These are phyloP conservation scores for Paspalum vaginatum DNA, from an alignment of 176 grass and related monocot species.

Conservation along the genomic window DNA sequence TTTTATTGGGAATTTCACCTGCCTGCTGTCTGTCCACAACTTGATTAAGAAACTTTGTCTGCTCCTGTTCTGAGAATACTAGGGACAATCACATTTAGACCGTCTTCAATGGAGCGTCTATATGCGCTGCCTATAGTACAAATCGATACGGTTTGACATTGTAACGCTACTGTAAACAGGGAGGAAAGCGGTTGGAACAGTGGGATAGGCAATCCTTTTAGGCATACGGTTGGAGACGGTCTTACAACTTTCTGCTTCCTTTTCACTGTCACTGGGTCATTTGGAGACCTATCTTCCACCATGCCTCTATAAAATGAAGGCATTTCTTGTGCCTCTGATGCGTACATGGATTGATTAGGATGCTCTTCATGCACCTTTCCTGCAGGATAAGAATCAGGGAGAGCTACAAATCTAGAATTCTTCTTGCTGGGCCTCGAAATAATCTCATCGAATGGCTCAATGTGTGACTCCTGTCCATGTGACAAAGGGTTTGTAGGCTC, in stretches of 20 bases:
- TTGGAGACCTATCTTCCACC: background rate
- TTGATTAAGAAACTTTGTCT: constrained; percentile 23
- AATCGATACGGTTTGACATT: too few relatives aligned
- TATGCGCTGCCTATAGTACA: too few relatives aligned
- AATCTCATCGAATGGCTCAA: constrained; percentile 9
- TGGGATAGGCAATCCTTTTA: too few relatives aligned
- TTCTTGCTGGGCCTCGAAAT: constrained; percentile 29
- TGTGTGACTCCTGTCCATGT: constrained; percentile 30
- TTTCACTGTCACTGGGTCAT: constrained; percentile 8
- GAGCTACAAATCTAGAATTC: constrained; percentile 29
- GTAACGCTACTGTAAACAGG: too few relatives aligned
- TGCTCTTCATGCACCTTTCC: constrained; percentile 21
- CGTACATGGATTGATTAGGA: constrained; percentile 13
- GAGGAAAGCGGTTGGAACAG: too few relatives aligned
- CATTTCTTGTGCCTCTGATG: constrained; percentile 35
- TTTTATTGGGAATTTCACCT: constrained; percentile 36
- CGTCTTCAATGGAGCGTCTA: too few relatives aligned
- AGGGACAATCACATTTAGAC: constrained; percentile 26
- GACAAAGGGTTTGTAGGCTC: constrained; percentile 24
- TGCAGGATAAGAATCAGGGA: constrained; percentile 30
- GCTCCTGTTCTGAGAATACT: constrained; percentile 24
- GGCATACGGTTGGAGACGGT: too few relatives aligned
- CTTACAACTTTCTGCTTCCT: constrained; percentile 33
- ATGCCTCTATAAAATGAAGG: constrained; percentile 21
- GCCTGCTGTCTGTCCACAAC: constrained; percentile 12